These are phyloP conservation scores for Candida pseudoglaebosa DNA, from an alignment of 805 yeast species.

Conservation along the genomic window DNA sequence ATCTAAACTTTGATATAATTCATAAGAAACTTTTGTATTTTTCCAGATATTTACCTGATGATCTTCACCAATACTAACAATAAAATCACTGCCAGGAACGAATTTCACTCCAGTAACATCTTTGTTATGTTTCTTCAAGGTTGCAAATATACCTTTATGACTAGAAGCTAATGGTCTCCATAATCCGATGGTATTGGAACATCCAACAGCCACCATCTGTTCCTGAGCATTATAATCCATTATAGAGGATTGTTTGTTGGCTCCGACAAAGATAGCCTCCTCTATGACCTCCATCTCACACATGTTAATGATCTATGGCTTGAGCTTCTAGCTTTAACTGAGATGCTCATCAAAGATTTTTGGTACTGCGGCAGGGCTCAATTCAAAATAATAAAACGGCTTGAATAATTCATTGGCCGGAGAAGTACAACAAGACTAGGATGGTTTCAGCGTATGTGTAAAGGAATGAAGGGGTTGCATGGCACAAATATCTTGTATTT, in stretches of 20 bases:
- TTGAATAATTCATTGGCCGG: no score
- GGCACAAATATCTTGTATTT: neutral
- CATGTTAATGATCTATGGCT: neutral
- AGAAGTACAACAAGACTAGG: no score
- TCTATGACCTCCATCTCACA: conserved; percentile 11
- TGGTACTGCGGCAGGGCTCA: neutral
- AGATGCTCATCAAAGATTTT: conserved; percentile 4
- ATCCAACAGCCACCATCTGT: conserved; percentile 64
- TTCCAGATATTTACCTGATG: conserved; percentile 60
- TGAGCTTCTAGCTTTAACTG: neutral
- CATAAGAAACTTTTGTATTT: conserved; percentile 19
- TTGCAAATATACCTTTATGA: conserved; percentile 45
- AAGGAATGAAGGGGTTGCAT: neutral
- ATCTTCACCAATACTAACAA: conserved; percentile 71
- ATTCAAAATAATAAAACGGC: no score
- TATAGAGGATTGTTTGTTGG: conserved; percentile 61
- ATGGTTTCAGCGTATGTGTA: conserved; percentile 6
- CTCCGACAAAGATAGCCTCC: conserved; percentile 68
- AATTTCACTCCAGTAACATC: conserved; percentile 65
- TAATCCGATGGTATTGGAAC: conserved; percentile 60
- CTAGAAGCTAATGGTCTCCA: conserved; percentile 54
- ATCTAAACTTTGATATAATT: conserved; percentile 25
- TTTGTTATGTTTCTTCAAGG: conserved; percentile 58
- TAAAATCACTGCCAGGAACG: conserved; percentile 36
- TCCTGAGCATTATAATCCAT: conserved; percentile 44